A percentile compares a stretch with the other conserved stretches of the same genome.
Evolutionary conservation across 1,284 basidiomycete genomes (phyloP).

Genomic region (Rhodofomes roseus): DNA sequence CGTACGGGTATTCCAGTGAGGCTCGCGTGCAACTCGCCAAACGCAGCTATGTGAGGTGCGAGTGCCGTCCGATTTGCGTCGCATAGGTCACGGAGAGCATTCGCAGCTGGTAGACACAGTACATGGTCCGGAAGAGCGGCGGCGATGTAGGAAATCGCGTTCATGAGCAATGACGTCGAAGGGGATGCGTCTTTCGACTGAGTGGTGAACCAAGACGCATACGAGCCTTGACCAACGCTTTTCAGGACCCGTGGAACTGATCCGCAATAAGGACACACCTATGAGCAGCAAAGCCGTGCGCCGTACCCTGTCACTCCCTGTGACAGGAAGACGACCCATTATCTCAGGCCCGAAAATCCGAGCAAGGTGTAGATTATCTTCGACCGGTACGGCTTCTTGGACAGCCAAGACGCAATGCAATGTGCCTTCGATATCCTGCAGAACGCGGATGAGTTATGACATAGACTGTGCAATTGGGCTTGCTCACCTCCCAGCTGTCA

Average conservation of each 20-base stretch:
- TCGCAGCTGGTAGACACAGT: slow-evolving; percentile 73
- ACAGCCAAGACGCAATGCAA: slow-evolving; percentile 82
- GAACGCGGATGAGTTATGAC: background rate
- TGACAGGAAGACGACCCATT: slow-evolving; percentile 61
- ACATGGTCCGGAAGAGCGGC: slow-evolving; percentile 59
- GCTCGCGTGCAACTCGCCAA: slow-evolving; percentile 78
- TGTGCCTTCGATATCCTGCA: slow-evolving; percentile 78
- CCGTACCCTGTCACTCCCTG: slow-evolving; percentile 63
- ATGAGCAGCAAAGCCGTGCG: slow-evolving; percentile 70
- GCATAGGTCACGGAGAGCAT: slow-evolving; percentile 79
- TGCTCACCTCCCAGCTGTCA: slow-evolving; percentile 67
- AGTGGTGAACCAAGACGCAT: slow-evolving; percentile 81
- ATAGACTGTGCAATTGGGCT: background rate
- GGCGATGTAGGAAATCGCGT: slow-evolving; percentile 70
- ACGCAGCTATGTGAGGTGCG: slow-evolving; percentile 78
- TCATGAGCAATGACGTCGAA: slow-evolving; percentile 45
- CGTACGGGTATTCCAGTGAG: slow-evolving; percentile 71
- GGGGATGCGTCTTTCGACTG: slow-evolving; percentile 36
- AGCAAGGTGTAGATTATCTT: slow-evolving; percentile 59
- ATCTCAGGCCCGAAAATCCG: slow-evolving; percentile 70
- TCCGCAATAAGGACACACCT: slow-evolving; percentile 39
- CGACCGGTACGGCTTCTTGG: slow-evolving; percentile 82
- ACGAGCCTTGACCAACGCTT: slow-evolving; percentile 53
- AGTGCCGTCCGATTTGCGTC: slow-evolving; percentile 81
- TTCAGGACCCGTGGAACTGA: background rate